Base-by-base conservation (phyloP, 768 basidiomycete species). In the Vishniacozyma victoriae region DNA sequence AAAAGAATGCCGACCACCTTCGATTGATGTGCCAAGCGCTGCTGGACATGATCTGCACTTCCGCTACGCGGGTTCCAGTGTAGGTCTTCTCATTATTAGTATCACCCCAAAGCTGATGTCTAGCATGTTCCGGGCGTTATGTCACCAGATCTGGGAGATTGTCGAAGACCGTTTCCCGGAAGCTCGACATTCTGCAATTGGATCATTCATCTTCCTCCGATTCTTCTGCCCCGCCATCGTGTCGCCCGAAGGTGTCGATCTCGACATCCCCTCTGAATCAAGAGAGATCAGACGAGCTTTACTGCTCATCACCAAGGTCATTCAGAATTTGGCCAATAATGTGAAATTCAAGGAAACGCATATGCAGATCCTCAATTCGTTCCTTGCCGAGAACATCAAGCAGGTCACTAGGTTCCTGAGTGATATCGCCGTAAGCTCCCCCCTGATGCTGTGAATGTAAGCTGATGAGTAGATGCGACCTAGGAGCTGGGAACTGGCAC, bases 241-340 rank as follows among this genome's bases (percentile, higher is more conserved):
- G 6, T 76, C 86, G 0, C 91, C 91, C 0, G 86, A 88, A 60
- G 80, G 75, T 9, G 80, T 95, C 15, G 92, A 95, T 59, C 76
- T 95, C 31, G 84, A 87, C 52, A 63, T 88, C 0, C 50, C 59
- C 2, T 85, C 86, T 0, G 84, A 83, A 29, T 76, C 78, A 29
- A 73, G 76, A 33, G 76, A 78, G 23, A 77, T 86, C 44, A 83
- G 86, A 15, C 81, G 85, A 35, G 89, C 87, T 15, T 75, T 93
- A 13, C 83, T 87, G 77, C 75, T 86, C 39, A 84, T 95, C 54
- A 86, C 88, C 36, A 95, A 92, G 74, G 82, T 92, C 48, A 83
- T 95, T 38, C 90, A 93, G 71, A 91, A 88, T 62, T 73, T 95
- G 24, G 90, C 90, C 16, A 96, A 95, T 73, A 93, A 95, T 59